A percentile compares a stretch with the other conserved stretches of the same genome.
phyloP scores from a whole-genome alignment of 257 asterid genomes.

The Solanum bulbocastanum region DNA sequence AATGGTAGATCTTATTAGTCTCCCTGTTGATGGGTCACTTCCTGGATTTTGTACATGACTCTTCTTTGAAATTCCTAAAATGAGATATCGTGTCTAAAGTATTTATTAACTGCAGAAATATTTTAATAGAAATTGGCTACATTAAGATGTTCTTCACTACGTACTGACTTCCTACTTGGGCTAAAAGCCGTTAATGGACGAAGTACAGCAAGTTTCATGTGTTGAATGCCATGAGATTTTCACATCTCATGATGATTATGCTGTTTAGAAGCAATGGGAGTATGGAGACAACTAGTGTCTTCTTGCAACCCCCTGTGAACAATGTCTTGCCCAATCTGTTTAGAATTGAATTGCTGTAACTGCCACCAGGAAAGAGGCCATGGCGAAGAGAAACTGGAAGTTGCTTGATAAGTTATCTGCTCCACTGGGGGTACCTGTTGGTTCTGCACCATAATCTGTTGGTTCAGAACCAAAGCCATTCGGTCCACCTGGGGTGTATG shows the following conservation, averaged over 20 bases:
- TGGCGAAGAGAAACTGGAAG: constrained; percentile 18
- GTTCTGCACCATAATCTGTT: constrained; percentile 43
- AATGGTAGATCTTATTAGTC: constrained; percentile 9
- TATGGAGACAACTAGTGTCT: constrained; percentile 30
- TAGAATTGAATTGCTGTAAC: constrained; percentile 35
- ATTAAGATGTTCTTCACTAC: constrained; percentile 26
- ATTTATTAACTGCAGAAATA: constrained; percentile 37
- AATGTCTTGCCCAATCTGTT: constrained; percentile 16
- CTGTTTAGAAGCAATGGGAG: constrained; percentile 29
- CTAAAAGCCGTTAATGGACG: constrained; percentile 26
- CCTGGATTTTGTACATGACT: constrained; percentile 24
- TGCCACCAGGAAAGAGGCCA: constrained; percentile 29
- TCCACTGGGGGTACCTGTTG: constrained; percentile 67
- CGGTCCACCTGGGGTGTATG: constrained; percentile 50
- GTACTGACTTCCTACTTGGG: constrained; percentile 39
- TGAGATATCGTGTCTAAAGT: constrained; percentile 32
- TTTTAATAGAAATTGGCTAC: constrained; percentile 26
- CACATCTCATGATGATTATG: constrained; percentile 16
- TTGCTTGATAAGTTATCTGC: constrained; percentile 32
- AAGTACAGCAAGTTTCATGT: constrained; percentile 17
- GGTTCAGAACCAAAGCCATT: constrained; percentile 46
- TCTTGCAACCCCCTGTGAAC: constrained; percentile 25
- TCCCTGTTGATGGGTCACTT: constrained; percentile 6
- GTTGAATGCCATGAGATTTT: constrained; percentile 34
- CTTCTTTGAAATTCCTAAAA: constrained; percentile 31